A percentile compares a stretch with the other conserved stretches of the same genome.
These are phyloP conservation scores for Plasmodium fragile DNA, from an alignment of 169 alveolate species.

Conservation along the genomic window DNA sequence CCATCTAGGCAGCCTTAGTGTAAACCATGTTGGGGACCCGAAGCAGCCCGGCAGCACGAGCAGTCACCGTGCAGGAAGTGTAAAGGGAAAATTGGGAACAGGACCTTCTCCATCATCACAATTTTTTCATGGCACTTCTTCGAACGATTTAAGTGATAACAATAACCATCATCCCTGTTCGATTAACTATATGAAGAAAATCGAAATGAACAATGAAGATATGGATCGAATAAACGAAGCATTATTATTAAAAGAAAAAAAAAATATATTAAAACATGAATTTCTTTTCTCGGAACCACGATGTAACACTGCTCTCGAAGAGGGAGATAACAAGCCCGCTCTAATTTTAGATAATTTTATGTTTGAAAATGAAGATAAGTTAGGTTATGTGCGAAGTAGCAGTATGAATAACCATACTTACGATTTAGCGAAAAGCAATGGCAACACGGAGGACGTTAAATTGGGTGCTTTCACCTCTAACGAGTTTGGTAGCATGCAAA, in stretches of 20 bases:
- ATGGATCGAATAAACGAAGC: conserved; percentile 14
- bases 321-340: neutral
- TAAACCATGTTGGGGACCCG: neutral
- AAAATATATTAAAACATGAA: conserved; percentile 47
- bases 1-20: neutral
- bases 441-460: neutral
- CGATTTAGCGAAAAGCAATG: conserved; percentile 4
- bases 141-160: conserved; percentile 20
- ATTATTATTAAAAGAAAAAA: conserved; percentile 13
- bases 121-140: neutral
- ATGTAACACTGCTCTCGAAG: neutral
- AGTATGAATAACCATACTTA: neutral
- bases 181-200: neutral
- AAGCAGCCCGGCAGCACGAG: neutral
- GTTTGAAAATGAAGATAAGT: conserved; percentile 38
- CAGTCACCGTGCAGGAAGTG: neutral
- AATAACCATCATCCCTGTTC: neutral
- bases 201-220: conserved; percentile 26
- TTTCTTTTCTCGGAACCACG: conserved; percentile 8
- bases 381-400: conserved; percentile 4
- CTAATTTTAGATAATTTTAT: conserved; percentile 1
- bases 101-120: neutral
- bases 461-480: neutral
- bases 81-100: neutral
- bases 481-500: conserved; percentile 15